Evolutionary conservation across 768 basidiomycete genomes (phyloP), one percentile per base, ranked within the genome.

Genomic region (Lactifluus subvellereus): DNA sequence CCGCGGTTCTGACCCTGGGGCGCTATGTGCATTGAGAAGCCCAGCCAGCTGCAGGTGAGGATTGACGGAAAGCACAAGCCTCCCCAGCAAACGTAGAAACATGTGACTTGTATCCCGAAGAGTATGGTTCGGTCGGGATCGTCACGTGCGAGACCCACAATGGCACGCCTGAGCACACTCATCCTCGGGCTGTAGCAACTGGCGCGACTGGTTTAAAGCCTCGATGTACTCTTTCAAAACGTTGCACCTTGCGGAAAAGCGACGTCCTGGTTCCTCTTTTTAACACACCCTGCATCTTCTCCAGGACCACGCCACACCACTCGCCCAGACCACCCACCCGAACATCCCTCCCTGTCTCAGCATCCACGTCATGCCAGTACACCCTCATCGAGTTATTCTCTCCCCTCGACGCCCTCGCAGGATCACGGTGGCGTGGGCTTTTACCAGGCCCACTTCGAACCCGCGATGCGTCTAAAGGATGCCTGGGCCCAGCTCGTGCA

Each of bases 401-500:
- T 70, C 27, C 69, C 68, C 27, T 62, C 68, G 6, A 64, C 69
- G 3, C 67, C 69, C 18, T 42, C 68, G 2, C 60, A 50, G 30
- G 56, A 54, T 13, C 57, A 43, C 40, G 65, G 72, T 33, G 71
- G 69, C 20, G 64, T 77, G 4, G 80, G 84, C 65, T 73, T 84
- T 22, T 73, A 83, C 57, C 78, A 80, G 40, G 84, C 83, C 40
- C 78, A 86, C 49, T 77, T 82, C 57, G 85, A 81, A 8, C 83
- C 83, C 0, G 77, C 79, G 5, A 73, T 77, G 67, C 84, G 85
- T 3, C 75, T 91, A 42, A 74, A 83, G 27, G 79, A 82, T 67
- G 75, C 82, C 14, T 91, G 90, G 89, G 77, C 81, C 32, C 77
- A 82, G 56, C 81, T 92, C 4, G 88, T 82, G 3, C 83, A 86